Conservation (phyloP, 306 rosid genomes). For the Castanospermum australe region DNA sequence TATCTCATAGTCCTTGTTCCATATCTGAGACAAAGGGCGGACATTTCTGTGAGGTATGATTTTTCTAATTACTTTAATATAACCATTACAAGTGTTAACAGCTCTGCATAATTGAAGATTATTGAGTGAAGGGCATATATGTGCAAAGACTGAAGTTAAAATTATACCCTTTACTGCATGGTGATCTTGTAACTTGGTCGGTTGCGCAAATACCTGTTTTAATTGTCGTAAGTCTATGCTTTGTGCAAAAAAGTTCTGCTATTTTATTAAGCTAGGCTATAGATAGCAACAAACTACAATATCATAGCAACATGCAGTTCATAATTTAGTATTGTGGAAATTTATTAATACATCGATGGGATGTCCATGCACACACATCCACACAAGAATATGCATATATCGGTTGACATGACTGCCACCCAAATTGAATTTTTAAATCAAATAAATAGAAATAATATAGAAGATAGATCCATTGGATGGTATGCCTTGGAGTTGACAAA, state of each 20-base stretch:
- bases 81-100: not conserved
- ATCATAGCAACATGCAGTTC: not conserved
- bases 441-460: not conserved
- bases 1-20: constrained; percentile 58
- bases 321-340: not conserved
- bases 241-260: not conserved
- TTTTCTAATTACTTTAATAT: constrained; percentile 17
- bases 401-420: not conserved
- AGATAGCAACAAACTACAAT: not conserved
- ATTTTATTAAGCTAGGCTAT: not conserved
- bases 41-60: constrained; percentile 67
- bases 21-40: constrained; percentile 52
- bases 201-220: not conserved
- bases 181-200: not conserved
- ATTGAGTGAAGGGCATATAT: constrained; percentile 1
- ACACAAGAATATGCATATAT: not conserved
- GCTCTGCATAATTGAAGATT: constrained; percentile 2
- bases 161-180: not conserved
- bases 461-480: not conserved
- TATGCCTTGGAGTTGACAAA: not conserved
- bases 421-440: not conserved
- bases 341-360: not conserved
- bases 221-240: not conserved
- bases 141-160: not conserved
- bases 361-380: not conserved